Evolutionary conservation across 306 rosid species (phyloP), one percentile per base, ranked within the genome.

Genomic region (Crataegus laevigata): DNA sequence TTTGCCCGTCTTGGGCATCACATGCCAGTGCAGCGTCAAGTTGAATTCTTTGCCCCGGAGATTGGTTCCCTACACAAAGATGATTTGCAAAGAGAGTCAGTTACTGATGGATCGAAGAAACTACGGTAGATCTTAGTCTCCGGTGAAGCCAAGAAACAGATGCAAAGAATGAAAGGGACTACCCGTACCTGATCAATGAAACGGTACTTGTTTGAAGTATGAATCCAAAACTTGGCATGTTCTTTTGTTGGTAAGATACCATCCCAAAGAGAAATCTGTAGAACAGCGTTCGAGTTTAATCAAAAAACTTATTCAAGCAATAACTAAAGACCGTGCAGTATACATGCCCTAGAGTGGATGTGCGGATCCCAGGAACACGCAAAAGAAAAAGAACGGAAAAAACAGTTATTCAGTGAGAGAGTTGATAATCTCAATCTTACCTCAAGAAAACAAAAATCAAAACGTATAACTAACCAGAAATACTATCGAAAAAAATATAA

Each of bases 1-100:
- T 82, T 92, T 94, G 54, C 99, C 99, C 26, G 96, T 90, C 89
- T 92, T 92, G 65, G 99, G 99, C 99, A 94, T 94, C 43, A 92
- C 92, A 70, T 94, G 99, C 99, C 99, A 94, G 84, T 94, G 99
- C 89, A 94, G 32, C 32, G 99, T 92, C 82, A 94, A 75, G 91
- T 94, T 94, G 78, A 85, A 90, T 32, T 85, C 96, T 83, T 90
- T 92, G 24, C 97, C 93, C 4, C 93, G 89, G 72, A 92, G 84
- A 85, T 92, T 92, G 83, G 80, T 87, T 80, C 98, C 99, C 99
- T 94, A 80, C 50, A 78, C 51, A 79, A 45, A 79, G 45, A 32
- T 17, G 42, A 61, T 45, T 66, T 60, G 40, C 43, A 25, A 4
- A 29, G 15, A 38, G 54, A 19, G 50, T 11, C 10, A 61, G 14